phyloP scores from a whole-genome alignment of 345 rosid genomes.

The Camelina laxa region DNA sequence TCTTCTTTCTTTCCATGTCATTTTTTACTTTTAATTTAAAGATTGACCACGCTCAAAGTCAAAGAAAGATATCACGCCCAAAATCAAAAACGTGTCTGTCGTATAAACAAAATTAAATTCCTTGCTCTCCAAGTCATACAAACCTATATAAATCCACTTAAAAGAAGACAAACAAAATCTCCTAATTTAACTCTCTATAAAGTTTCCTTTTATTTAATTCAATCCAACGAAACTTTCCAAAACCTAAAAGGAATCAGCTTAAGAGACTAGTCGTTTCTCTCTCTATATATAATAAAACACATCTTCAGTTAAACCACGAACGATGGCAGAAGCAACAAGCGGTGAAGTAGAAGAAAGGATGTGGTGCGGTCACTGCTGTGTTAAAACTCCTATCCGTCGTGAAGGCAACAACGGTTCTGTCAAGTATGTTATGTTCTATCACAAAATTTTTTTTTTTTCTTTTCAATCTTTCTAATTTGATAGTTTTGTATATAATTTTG shows the following conservation, averaged over 20 bases:
- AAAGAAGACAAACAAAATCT: background rate
- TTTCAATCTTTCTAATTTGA: background rate
- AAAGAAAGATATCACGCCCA: background rate
- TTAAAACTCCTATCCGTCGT: slow-evolving; percentile 27
- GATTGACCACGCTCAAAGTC: background rate
- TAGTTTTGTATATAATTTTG: background rate
- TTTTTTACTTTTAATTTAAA: background rate
- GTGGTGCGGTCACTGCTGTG: slow-evolving; percentile 40
- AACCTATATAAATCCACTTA: background rate
- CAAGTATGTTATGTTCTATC: slow-evolving; percentile 26
- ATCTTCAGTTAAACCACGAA: slow-evolving; percentile 6
- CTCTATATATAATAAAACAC: background rate
- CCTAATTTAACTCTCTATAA: background rate
- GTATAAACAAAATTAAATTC: background rate
- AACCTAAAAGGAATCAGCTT: background rate
- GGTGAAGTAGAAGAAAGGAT: slow-evolving; percentile 17
- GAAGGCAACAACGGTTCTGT: slow-evolving; percentile 29
- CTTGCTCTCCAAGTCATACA: background rate
- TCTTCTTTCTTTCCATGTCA: background rate
- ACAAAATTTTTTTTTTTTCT: background rate
- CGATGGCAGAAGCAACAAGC: slow-evolving; percentile 1
- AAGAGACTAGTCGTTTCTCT: background rate
- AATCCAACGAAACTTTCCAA: slow-evolving; percentile 1
- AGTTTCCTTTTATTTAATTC: background rate
- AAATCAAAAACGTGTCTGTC: background rate